phyloP scores from a whole-genome alignment of 164 flowering plant species.

The Umbellularia californica region DNA sequence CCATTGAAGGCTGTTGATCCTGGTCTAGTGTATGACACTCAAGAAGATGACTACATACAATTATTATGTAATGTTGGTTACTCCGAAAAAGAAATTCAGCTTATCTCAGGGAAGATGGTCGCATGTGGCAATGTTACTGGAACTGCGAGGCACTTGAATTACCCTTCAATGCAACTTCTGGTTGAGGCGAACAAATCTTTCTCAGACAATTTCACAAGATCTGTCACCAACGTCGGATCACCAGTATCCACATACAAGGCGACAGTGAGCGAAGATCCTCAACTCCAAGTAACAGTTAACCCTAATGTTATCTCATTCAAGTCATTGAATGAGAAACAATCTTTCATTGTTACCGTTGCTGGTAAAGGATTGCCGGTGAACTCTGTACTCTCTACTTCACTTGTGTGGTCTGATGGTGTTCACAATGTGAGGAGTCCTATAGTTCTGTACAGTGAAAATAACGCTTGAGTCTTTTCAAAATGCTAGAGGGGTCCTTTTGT shows the following conservation, averaged over 20 bases:
- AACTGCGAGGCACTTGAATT: slow-evolving; percentile 56
- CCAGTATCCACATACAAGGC: slow-evolving; percentile 42
- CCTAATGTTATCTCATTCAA: slow-evolving; percentile 37
- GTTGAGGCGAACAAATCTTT: slow-evolving; percentile 6
- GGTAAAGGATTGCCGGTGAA: slow-evolving; percentile 19
- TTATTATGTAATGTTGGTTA: slow-evolving; percentile 21
- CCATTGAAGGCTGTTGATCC: slow-evolving; percentile 32
- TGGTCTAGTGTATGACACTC: slow-evolving; percentile 34
- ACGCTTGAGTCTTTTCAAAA: background rate
- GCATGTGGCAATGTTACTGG: slow-evolving; percentile 29
- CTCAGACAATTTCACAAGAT: slow-evolving; percentile 38
- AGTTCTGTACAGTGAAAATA: slow-evolving; percentile 20
- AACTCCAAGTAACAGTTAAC: slow-evolving; percentile 29
- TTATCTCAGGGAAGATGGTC: slow-evolving; percentile 9
- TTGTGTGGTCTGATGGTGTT: slow-evolving; percentile 56
- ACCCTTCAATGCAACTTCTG: slow-evolving; percentile 53
- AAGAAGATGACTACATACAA: slow-evolving; percentile 19
- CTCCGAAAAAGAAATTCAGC: background rate
- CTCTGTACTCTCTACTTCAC: slow-evolving; percentile 25
- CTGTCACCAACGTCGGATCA: slow-evolving; percentile 51
- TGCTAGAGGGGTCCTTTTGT: background rate
- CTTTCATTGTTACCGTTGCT: slow-evolving; percentile 48
- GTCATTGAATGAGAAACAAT: slow-evolving; percentile 15
- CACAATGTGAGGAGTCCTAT: slow-evolving; percentile 60
- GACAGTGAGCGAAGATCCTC: slow-evolving; percentile 24